Conservation (phyloP, 2,329 filamentous ascomycete genomes). For the Fusarium sp. region DNA sequence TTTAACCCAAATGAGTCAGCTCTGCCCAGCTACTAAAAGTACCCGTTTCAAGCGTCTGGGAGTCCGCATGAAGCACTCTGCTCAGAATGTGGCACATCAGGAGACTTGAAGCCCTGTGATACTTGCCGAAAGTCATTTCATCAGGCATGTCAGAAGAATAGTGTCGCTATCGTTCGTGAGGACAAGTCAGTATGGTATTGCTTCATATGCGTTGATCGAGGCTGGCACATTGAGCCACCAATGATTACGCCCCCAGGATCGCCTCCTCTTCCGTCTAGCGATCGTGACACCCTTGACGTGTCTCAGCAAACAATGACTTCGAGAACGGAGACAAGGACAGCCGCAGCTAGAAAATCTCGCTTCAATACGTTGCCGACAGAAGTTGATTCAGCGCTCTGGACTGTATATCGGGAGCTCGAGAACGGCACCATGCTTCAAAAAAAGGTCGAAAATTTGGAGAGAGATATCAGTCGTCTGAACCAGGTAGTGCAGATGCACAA, state of each 20-base stretch:
- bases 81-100: neutral
- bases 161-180: neutral
- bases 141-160: neutral
- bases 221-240: neutral
- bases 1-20: neutral
- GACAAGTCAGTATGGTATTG: neutral
- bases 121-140: neutral
- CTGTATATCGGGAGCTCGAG: neutral
- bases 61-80: neutral
- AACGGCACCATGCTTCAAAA: neutral
- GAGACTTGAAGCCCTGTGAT: neutral
- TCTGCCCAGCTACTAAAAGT: neutral
- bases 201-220: neutral
- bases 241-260: neutral
- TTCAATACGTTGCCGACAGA: neutral
- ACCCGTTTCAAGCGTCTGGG: neutral
- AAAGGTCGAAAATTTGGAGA: neutral
- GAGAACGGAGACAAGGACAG: neutral
- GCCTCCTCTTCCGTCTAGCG: neutral
- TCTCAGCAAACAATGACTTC: neutral
- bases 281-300: neutral
- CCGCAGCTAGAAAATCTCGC: neutral
- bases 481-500: neutral
- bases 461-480: neutral
- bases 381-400: neutral